These are phyloP conservation scores for Solanum raphanifolium DNA, from an alignment of 257 asterid species.

Conservation along the genomic window DNA sequence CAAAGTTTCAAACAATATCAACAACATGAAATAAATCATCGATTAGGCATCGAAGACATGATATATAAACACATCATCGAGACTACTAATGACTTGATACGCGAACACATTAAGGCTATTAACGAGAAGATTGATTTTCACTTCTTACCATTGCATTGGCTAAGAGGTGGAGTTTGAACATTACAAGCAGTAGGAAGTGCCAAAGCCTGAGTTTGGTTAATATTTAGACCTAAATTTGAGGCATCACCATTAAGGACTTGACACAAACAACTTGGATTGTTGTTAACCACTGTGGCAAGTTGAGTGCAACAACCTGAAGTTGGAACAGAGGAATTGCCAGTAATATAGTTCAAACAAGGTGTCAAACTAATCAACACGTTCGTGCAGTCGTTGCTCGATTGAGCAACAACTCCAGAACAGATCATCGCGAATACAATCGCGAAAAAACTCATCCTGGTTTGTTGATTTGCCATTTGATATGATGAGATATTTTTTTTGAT, in stretches of 20 bases:
- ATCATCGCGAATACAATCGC: slow-evolving; percentile 23
- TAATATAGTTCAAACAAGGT: slow-evolving; percentile 73
- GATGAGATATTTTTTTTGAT: neutral
- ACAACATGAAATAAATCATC: neutral
- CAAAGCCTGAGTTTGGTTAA: slow-evolving; percentile 74
- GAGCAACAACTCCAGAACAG: slow-evolving; percentile 31
- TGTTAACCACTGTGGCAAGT: slow-evolving; percentile 46
- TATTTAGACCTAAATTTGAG: slow-evolving; percentile 22
- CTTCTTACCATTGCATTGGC: slow-evolving; percentile 50
- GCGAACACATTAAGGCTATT: neutral
- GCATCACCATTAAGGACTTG: slow-evolving; percentile 59
- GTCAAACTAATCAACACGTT: slow-evolving; percentile 68
- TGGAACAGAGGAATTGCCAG: slow-evolving; percentile 49
- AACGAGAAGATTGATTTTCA: neutral
- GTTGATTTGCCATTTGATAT: slow-evolving; percentile 27
- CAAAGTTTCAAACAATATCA: neutral
- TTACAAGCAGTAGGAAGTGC: slow-evolving; percentile 64
- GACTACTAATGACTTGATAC: neutral
- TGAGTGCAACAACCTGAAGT: slow-evolving; percentile 64
- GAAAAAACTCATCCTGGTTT: slow-evolving; percentile 15
- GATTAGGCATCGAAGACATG: neutral
- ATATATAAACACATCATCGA: neutral
- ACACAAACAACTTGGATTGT: slow-evolving; percentile 66
- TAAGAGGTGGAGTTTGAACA: slow-evolving; percentile 57
- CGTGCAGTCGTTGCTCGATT: slow-evolving; percentile 64